phyloP scores from a whole-genome alignment of 345 rosid genomes.

The Heritiera fomes region DNA sequence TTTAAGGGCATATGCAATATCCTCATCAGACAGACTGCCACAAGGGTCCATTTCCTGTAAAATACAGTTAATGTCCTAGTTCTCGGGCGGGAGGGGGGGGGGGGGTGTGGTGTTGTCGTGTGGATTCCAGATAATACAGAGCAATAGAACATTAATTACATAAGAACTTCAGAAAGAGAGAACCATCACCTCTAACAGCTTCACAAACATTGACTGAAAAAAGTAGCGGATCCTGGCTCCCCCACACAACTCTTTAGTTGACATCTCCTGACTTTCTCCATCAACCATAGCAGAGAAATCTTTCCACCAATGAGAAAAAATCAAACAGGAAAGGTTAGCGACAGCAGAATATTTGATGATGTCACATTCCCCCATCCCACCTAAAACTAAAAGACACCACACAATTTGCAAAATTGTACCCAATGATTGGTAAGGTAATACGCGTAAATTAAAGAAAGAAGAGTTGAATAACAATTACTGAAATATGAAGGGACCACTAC shows the following conservation, averaged over 20 bases:
- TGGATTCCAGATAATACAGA: neutral
- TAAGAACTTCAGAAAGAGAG: neutral
- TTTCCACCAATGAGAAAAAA: conserved; percentile 26
- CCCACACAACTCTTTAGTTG: conserved; percentile 62
- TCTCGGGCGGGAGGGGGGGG: neutral
- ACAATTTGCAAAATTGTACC: neutral
- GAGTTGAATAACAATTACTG: neutral
- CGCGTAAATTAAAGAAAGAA: neutral
- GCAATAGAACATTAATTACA: neutral
- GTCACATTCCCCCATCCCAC: neutral
- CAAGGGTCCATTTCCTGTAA: conserved; percentile 72
- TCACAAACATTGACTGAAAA: conserved; percentile 68
- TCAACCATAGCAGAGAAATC: conserved; percentile 62
- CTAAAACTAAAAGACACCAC: neutral
- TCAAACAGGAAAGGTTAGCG: neutral
- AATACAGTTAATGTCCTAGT: neutral
- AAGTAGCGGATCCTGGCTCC: conserved; percentile 68
- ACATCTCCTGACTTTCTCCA: conserved; percentile 63
- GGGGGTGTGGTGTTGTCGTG: no score
- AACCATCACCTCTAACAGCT: conserved; percentile 59
- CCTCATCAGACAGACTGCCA: conserved; percentile 60
- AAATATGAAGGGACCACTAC: neutral
- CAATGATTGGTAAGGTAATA: neutral
- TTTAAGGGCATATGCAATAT: conserved; percentile 62
- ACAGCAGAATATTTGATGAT: conserved; percentile 11